These are phyloP conservation scores for Sequoia sempervirens DNA, from an alignment of 75 land plant species.

Conservation along the genomic window DNA sequence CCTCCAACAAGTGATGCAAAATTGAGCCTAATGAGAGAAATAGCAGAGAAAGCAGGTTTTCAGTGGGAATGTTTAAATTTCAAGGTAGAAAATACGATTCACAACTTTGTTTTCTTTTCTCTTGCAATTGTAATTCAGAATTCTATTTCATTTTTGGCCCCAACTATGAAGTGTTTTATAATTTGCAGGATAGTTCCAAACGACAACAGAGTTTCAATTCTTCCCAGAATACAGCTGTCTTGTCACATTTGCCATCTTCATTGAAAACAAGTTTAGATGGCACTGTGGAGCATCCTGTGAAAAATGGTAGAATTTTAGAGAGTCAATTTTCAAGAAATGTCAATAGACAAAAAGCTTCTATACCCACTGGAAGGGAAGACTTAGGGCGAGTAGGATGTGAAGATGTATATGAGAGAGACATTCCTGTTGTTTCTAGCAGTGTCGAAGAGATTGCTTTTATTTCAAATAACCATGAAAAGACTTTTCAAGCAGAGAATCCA, in stretches of 20 bases:
- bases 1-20: slow-evolving; percentile 8
- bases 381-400: background rate
- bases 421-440: slow-evolving; percentile 11
- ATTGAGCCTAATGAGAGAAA: slow-evolving; percentile 19
- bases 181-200: slow-evolving; percentile 2
- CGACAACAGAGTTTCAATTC: background rate
- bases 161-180: background rate
- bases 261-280: background rate
- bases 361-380: background rate
- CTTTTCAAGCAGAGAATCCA: background rate
- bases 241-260: background rate
- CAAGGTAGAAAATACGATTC: background rate
- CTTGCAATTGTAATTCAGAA: background rate
- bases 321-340: background rate
- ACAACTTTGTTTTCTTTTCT: background rate
- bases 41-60: slow-evolving; percentile 10
- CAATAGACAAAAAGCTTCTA: background rate
- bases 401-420: slow-evolving; percentile 9
- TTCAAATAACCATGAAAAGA: background rate
- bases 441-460: background rate
- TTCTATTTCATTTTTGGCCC: background rate
- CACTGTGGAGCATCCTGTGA: background rate
- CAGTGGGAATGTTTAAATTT: slow-evolving; percentile 12
- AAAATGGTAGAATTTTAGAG: background rate
- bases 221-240: background rate